Evolutionary conservation across 306 rosid genomes (phyloP).

Genomic region (Malus sieversii): DNA sequence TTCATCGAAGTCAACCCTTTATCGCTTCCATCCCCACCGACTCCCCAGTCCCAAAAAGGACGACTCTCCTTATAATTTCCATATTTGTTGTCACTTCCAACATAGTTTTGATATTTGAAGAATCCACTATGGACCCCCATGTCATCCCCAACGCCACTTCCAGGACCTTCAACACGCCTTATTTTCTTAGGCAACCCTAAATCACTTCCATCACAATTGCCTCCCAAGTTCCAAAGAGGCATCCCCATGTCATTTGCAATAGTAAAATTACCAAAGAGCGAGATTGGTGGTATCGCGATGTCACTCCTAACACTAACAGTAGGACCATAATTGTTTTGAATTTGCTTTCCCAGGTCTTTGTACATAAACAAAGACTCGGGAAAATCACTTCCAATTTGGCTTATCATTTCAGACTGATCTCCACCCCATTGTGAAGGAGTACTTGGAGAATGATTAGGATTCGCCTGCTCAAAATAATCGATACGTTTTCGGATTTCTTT

Average conservation of each 20-base stretch:
- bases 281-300: background rate
- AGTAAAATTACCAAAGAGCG: background rate
- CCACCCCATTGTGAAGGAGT: background rate
- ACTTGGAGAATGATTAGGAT: background rate
- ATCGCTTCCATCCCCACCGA: background rate
- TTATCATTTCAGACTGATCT: background rate
- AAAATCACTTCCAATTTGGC: background rate
- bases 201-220: background rate
- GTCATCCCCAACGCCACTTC: background rate
- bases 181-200: background rate
- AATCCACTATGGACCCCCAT: background rate
- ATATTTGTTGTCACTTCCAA: background rate
- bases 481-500: background rate
- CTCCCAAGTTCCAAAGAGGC: background rate
- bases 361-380: background rate
- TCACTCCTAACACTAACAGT: background rate
- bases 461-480: background rate
- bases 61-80: too few species aligned
- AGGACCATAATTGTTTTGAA: background rate
- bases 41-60: background rate
- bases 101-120: background rate
- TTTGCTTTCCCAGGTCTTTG: background rate
- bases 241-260: background rate
- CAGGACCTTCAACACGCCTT: background rate
- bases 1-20: background rate